Evolutionary conservation across 352 stramenopile species (phyloP), one percentile per base, ranked within the genome.

Genomic region (Bremia lactucae): DNA sequence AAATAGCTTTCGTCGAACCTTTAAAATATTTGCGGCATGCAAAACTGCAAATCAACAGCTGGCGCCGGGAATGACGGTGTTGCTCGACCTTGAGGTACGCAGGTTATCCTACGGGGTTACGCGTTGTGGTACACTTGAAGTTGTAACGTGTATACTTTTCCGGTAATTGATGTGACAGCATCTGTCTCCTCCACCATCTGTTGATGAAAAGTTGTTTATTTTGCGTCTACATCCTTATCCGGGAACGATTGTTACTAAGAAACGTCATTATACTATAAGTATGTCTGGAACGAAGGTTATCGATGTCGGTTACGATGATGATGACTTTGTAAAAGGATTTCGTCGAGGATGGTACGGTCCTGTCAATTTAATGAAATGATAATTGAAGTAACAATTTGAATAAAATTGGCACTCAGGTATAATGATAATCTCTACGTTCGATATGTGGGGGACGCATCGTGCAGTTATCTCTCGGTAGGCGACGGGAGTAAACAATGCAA

Each of bases 301-400:
- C 5, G 48, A 50, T 29, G n/a, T 36, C 24, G 48, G 48, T 9
- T 55, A 55, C n/a, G 6, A 6, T n/a, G 39, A 50, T 18, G 40
- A 50, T 9, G 8, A 22, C 13, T 50, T 46, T 38, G 22, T 55
- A n/a, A 44, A 18, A 15, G 39, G 48, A n/a, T 55, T 55, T 36
- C 48, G 40, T 35, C 48, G 40, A 14, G 48, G 48, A 22, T 55
- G 48, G 39, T 50, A 46, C 41, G 37, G 36, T 19, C 21, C 10
- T 24, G 19, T 2, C 9, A 15, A 20, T 16, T 16, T 36, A 20
- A 13, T 36, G 18, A 19, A 29, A 29, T 2, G 6, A 33, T 42
- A 21, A 23, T 14, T 33, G 6, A 33, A 10, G 28, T 33, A 7
- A 33, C 20, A 10, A 18, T 31, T 42, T 20, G 16, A 18, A 38